A percentile compares a stretch with the other conserved stretches of the same genome.
phyloP scores from a whole-genome alignment of 1,139 yeast species.

The Candida gigantensis region DNA sequence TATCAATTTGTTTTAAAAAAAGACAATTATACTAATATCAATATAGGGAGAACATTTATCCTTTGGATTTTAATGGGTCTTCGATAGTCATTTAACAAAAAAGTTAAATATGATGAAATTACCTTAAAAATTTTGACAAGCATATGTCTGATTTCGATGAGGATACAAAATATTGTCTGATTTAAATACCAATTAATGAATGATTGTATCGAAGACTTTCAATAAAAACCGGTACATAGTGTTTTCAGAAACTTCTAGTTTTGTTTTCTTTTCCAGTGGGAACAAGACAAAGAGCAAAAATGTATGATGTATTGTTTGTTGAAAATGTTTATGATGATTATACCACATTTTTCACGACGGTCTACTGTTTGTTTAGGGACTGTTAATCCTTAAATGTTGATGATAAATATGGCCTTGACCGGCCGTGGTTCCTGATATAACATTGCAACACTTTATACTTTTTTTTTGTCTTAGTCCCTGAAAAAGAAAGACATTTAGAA shows the following conservation, averaged over 20 bases:
- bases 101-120: slow-evolving; percentile 6
- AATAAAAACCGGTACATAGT: slow-evolving; percentile 8
- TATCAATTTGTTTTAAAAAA: not conserved
- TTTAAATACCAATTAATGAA: slow-evolving; percentile 3
- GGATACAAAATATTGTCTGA: slow-evolving; percentile 30
- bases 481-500: slow-evolving; percentile 1
- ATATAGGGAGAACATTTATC: not conserved
- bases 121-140: slow-evolving; percentile 63
- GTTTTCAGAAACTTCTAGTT: slow-evolving; percentile 3
- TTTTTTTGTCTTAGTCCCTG: slow-evolving; percentile 5
- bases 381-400: slow-evolving; percentile 80
- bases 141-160: slow-evolving; percentile 92
- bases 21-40: slow-evolving; percentile 2
- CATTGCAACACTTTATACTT: slow-evolving; percentile 1
- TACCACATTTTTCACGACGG: slow-evolving; percentile 98
- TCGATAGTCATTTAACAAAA: slow-evolving; percentile 8
- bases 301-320: too few relatives aligned
- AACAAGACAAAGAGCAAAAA: too few relatives aligned
- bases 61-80: slow-evolving; percentile 8
- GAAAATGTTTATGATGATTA: slow-evolving; percentile 76
- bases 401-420: slow-evolving; percentile 97
- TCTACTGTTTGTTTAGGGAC: slow-evolving; percentile 86
- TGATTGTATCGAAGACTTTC: slow-evolving; percentile 10
- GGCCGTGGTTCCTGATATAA: slow-evolving; percentile 86
- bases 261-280: slow-evolving; percentile 2